Percentiles rank a stretch among this genome's conserved stretches.
These are phyloP conservation scores for Scheffersomyces lignosus DNA, from an alignment of 805 yeast species.

Conservation along the genomic window DNA sequence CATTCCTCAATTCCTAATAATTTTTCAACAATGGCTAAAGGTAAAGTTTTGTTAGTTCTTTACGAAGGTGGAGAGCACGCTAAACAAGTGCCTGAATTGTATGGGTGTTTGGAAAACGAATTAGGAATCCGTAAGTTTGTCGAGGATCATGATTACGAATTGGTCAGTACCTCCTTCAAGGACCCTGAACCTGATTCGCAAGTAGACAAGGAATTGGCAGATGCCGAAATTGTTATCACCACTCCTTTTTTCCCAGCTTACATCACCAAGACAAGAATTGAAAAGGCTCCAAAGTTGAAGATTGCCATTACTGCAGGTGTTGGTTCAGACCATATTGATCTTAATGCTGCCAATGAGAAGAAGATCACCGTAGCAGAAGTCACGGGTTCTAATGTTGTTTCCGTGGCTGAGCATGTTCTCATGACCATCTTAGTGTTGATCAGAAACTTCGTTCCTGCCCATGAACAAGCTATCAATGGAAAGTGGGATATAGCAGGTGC, in stretches of 20 bases:
- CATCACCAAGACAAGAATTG: conserved; percentile 64
- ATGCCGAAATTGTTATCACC: conserved; percentile 75
- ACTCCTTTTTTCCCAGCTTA: conserved; percentile 86
- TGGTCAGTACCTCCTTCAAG: conserved; percentile 66
- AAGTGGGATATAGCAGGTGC: conserved; percentile 74
- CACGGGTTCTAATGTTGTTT: conserved; percentile 77
- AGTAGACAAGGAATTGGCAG: conserved; percentile 65
- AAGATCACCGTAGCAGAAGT: conserved; percentile 74
- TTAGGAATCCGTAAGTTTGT: conserved; percentile 68
- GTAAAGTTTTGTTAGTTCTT: conserved; percentile 53
- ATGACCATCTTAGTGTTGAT: conserved; percentile 72
- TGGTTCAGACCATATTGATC: conserved; percentile 79
- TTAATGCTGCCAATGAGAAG: conserved; percentile 63
- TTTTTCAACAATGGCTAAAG: conserved; percentile 10
- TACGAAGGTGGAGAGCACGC: conserved; percentile 63
- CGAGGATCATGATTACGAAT: conserved; percentile 64
- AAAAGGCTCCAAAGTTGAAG: conserved; percentile 69
- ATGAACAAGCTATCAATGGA: conserved; percentile 59
- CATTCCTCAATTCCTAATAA: no score
- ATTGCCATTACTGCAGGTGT: conserved; percentile 78
- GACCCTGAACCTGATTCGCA: conserved; percentile 57
- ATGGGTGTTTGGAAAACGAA: conserved; percentile 75
- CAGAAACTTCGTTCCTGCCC: conserved; percentile 78
- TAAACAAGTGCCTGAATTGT: conserved; percentile 54
- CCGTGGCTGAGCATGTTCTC: conserved; percentile 80